Evolutionary conservation across 2,329 filamentous ascomycete species (phyloP), one percentile per base, ranked within the genome.

Genomic region (Apiospora pterosperma): DNA sequence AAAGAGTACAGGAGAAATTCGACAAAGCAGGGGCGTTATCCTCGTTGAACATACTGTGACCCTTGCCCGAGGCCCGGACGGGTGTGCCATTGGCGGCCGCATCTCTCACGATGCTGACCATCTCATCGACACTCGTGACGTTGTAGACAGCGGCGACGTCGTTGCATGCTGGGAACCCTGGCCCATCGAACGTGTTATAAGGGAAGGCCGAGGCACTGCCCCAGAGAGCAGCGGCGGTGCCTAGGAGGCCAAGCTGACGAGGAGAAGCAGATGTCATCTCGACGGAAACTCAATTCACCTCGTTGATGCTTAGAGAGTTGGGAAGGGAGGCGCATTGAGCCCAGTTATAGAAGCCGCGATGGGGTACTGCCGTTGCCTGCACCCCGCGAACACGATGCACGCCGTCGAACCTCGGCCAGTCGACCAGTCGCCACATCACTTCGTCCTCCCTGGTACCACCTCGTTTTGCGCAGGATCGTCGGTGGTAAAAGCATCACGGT

Each of bases 171-270:
- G 81, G 81, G 63, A 79, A 81, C 21, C 81, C 82, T 2, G 76
- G 75, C 11, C 82, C 82, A 66, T 84, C 82, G 63, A 84, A 85
- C 34, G 82, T 84, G 71, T 84, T 81, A 73, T 79, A 85, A 68
- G 71, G 76, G 16, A 67, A 67, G 21, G 74, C 74, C 16, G 62
- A 36, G 61, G 71, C 69, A 36, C 42, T 48, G 34, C 64, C 44
- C 11, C 65, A 25, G 25, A 67, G 52, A 48, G 67, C 63, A 36
- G 67, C 60, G 52, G 66, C 63, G 59, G 68, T 63, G 62, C 65
- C 59, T 21, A 68, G 16, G 16, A 64, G 12, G 31, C 65, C 36
- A 39, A 59, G 38, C 42, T 58, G 65, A 21, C 34, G 34, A 39
- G 59, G 36, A 16, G 62, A 55, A 7, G 16, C 28, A 34, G 25